Evolutionary conservation across 1,284 basidiomycete genomes (phyloP).

Genomic region (Cutaneotrichosporon spelunceum): DNA sequence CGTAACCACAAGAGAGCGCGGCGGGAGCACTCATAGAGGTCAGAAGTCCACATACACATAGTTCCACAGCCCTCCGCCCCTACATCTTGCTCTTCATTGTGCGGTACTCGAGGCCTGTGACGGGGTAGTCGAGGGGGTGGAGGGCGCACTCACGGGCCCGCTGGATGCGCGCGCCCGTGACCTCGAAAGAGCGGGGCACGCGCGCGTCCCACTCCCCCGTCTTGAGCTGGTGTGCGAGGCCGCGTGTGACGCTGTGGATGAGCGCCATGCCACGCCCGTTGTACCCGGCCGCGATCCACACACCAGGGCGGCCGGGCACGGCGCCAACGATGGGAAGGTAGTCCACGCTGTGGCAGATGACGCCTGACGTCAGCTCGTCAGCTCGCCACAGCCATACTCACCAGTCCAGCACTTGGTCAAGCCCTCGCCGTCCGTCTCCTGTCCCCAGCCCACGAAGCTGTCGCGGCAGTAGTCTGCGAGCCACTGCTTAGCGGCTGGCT

Average conservation of each 20-base stretch:
- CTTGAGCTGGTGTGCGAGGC: constrained; percentile 25
- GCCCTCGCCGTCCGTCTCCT: constrained; percentile 30
- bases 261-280: constrained; percentile 27
- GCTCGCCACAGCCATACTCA: background rate
- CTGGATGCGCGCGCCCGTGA: constrained; percentile 10
- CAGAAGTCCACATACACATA: too few relatives aligned
- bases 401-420: constrained; percentile 31
- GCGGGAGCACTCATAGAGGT: too few relatives aligned
- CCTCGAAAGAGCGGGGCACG: constrained; percentile 10
- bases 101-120: background rate
- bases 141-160: constrained; percentile 1
- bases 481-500: constrained; percentile 12
- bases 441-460: constrained; percentile 29
- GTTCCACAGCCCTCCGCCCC: background rate
- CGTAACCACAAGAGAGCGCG: too few relatives aligned
- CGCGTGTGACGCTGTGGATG: constrained; percentile 26
- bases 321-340: constrained; percentile 32
- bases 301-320: constrained; percentile 23
- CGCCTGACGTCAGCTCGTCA: background rate
- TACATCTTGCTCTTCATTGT: background rate
- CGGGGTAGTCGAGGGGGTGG: constrained; percentile 3
- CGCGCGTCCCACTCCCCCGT: constrained; percentile 26
- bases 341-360: constrained; percentile 33
- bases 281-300: constrained; percentile 21
- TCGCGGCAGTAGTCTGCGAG: constrained; percentile 19